A percentile compares a stretch with the other conserved stretches of the same genome.
These are phyloP conservation scores for Paracamarosporium sp. DNA, from an alignment of 2,329 filamentous ascomycete species.

Conservation along the genomic window DNA sequence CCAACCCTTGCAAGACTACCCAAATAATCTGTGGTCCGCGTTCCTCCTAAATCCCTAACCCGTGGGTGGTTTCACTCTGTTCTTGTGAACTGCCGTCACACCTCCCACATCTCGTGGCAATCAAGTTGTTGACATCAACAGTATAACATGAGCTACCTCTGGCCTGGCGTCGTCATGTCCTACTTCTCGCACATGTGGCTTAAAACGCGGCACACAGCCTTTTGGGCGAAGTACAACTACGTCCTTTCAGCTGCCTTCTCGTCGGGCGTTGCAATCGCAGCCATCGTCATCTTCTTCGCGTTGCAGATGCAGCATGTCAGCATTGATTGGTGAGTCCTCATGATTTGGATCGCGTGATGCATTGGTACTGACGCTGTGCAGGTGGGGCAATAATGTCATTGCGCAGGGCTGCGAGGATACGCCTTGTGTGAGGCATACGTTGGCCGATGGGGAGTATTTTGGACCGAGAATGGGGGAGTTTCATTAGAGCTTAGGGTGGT, in stretches of 20 bases:
- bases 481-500: too few relatives aligned
- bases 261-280: conserved; percentile 59
- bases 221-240: conserved; percentile 65
- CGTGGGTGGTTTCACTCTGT: too few relatives aligned
- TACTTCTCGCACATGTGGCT: conserved; percentile 45
- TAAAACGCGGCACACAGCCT: conserved; percentile 52
- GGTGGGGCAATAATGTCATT: conserved; percentile 35
- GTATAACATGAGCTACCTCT: conserved; percentile 59
- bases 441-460: background rate
- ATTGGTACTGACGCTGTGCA: too few relatives aligned
- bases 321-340: conserved; percentile 49
- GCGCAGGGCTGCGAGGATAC: conserved; percentile 1
- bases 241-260: conserved; percentile 61
- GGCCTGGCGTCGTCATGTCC: conserved; percentile 54
- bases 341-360: too few relatives aligned
- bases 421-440: background rate
- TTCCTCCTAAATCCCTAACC: too few relatives aligned
- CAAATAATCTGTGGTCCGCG: too few relatives aligned
- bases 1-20: too few relatives aligned
- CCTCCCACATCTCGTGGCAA: too few relatives aligned
- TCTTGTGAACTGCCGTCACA: too few relatives aligned
- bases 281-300: conserved; percentile 62
- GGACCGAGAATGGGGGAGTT: background rate
- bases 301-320: conserved; percentile 54
- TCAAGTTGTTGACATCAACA: background rate